phyloP scores from a whole-genome alignment of 305 asterid genomes.

The Plantago rigida region DNA sequence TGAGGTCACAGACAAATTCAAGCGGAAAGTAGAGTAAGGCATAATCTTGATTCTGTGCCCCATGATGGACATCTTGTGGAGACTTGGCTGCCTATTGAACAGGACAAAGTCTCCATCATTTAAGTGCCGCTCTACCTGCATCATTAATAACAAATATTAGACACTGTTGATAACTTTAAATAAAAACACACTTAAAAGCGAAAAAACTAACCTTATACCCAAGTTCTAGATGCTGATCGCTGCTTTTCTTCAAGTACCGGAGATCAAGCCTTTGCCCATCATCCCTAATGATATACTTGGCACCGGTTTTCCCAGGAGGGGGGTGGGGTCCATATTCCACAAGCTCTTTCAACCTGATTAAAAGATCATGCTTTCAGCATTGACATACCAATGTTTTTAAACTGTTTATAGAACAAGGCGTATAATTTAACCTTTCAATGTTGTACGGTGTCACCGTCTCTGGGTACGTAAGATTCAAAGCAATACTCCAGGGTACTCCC shows the following conservation, averaged over 20 bases:
- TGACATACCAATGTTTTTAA: conserved; percentile 17
- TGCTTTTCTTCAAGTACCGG: conserved; percentile 92
- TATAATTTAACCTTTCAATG: conserved; percentile 61
- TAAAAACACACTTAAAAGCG: conserved; percentile 1
- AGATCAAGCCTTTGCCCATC: conserved; percentile 99
- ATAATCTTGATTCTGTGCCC: conserved; percentile 94
- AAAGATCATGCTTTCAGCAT: conserved; percentile 7
- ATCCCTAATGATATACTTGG: conserved; percentile 93
- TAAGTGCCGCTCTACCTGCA: conserved; percentile 95
- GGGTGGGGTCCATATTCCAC: conserved; percentile 99
- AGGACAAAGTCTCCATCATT: conserved; percentile 95
- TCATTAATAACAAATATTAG: conserved; percentile 23
- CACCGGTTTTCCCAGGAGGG: conserved; percentile 99
- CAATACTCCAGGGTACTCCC: conserved; percentile 99
- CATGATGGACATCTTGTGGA: conserved; percentile 98
- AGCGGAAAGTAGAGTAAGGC: conserved; percentile 96
- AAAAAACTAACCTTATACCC: conserved; percentile 65
- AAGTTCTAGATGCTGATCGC: conserved; percentile 87
- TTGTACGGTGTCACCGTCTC: conserved; percentile 98
- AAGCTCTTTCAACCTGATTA: conserved; percentile 77
- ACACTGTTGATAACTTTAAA: conserved; percentile 19
- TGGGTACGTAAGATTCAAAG: conserved; percentile 89
- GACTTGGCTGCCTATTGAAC: conserved; percentile 96
- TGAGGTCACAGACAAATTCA: conserved; percentile 90
- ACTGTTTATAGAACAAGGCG: conserved; percentile 9